Conservation (phyloP, 192 early-diverging fungal species). For the Coemansia guatemalensis region DNA sequence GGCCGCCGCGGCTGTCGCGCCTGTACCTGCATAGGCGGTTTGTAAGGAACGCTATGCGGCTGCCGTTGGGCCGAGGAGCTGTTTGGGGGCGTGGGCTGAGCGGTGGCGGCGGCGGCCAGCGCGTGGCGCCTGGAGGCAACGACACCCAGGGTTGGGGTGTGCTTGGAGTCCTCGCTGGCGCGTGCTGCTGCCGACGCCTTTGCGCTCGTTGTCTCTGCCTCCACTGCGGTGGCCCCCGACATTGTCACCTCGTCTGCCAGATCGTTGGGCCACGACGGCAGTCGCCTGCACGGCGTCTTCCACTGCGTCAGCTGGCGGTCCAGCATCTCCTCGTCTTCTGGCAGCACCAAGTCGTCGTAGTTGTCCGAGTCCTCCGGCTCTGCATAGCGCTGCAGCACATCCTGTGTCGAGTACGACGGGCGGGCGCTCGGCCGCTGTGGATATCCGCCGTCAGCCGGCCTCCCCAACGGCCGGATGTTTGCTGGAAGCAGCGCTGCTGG, state of each 20-base stretch:
- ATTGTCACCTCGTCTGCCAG: slow-evolving; percentile 27
- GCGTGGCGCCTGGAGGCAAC: slow-evolving; percentile 12
- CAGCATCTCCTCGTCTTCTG: slow-evolving; percentile 40
- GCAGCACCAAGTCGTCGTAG: slow-evolving; percentile 50
- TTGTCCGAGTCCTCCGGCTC: slow-evolving; percentile 36
- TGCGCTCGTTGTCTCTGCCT: slow-evolving; percentile 6
- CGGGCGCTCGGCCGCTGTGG: slow-evolving; percentile 13
- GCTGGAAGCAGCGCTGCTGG: slow-evolving; percentile 29
- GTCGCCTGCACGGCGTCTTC: slow-evolving; percentile 37
- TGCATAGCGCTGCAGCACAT: slow-evolving; percentile 31
- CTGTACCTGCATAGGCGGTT: neutral
- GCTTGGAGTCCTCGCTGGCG: neutral
- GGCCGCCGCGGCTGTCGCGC: slow-evolving; percentile 24
- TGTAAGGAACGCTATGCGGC: neutral
- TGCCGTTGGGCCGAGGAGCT: neutral
- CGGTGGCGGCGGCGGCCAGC: neutral
- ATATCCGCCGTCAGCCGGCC: neutral
- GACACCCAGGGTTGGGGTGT: slow-evolving; percentile 12
- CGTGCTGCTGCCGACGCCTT: neutral
- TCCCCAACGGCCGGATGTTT: slow-evolving; percentile 23
- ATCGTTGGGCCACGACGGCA: slow-evolving; percentile 30
- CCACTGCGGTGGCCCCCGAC: slow-evolving; percentile 48
- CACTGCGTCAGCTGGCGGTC: slow-evolving; percentile 35
- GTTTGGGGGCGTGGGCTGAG: slow-evolving; percentile 4
- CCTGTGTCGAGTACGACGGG: slow-evolving; percentile 14